Evolutionary conservation across 768 basidiomycete genomes (phyloP).

Genomic region (Antrodiella citrinella): DNA sequence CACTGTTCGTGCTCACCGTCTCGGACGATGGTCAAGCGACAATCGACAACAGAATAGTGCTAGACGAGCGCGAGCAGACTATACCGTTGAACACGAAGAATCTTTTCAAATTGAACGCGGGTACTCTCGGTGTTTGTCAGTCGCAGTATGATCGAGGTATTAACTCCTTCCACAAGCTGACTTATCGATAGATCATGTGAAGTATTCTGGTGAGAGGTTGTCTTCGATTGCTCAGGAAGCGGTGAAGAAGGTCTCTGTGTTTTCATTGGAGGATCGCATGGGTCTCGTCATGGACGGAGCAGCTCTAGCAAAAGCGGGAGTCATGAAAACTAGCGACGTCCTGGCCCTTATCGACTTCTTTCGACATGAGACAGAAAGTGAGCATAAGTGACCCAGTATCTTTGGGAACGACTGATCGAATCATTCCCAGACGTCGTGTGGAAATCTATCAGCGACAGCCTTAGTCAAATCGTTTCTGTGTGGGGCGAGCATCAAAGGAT

Average conservation of each 20-base stretch:
- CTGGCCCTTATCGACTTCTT: conserved; percentile 66
- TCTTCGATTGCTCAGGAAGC: conserved; percentile 75
- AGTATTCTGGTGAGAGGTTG: conserved; percentile 77
- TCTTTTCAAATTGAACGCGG: conserved; percentile 86
- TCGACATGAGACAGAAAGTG: conserved; percentile 70
- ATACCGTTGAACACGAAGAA: conserved; percentile 65
- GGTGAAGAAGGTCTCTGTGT: conserved; percentile 51
- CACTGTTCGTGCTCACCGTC: not conserved
- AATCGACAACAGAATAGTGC: conserved; percentile 54
- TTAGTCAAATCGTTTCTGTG: conserved; percentile 45
- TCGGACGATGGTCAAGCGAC: conserved; percentile 26
- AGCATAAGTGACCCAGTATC: conserved; percentile 21
- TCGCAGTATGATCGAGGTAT: no score
- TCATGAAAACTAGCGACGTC: conserved; percentile 66
- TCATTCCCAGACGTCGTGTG: not conserved
- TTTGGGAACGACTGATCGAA: no score
- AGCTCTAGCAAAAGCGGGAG: conserved; percentile 75
- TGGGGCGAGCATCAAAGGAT: conserved; percentile 79
- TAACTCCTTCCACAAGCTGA: not conserved
- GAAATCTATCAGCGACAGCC: conserved; percentile 44
- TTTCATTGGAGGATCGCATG: conserved; percentile 80
- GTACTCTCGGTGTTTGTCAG: conserved; percentile 84
- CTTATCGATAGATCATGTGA: conserved; percentile 57
- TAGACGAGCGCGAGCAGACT: conserved; percentile 59
- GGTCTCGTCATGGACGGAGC: conserved; percentile 81